phyloP scores from a whole-genome alignment of 2,329 filamentous ascomycete species.

The Ophiostoma perfectum region DNA sequence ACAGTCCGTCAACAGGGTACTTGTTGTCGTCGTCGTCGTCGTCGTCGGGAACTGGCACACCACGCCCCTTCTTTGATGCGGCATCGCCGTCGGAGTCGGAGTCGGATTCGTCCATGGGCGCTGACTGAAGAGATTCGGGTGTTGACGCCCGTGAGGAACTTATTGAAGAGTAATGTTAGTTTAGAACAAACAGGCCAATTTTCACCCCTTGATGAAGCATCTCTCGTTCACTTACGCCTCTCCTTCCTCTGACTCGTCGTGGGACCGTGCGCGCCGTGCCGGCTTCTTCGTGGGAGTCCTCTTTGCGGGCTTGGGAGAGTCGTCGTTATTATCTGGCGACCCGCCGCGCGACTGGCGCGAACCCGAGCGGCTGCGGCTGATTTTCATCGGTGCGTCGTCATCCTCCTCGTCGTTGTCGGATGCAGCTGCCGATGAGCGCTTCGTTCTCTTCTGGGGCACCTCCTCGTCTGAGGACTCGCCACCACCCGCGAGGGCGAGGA shows the following conservation, averaged over 20 bases:
- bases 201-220: too few species aligned
- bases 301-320: constrained; percentile 33
- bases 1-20: constrained; percentile 86
- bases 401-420: constrained; percentile 57
- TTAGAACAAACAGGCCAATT: neutral
- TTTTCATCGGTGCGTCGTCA: constrained; percentile 48
- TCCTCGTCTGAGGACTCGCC: constrained; percentile 58
- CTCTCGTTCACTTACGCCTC: constrained; percentile 61
- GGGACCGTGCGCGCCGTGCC: constrained; percentile 45
- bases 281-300: constrained; percentile 42
- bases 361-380: constrained; percentile 44
- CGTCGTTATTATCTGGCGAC: constrained; percentile 32
- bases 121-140: constrained; percentile 71
- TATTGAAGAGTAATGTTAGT: constrained; percentile 15
- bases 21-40: constrained; percentile 57
- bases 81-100: constrained; percentile 63
- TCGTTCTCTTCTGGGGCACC: constrained; percentile 35
- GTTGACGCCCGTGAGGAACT: constrained; percentile 68
- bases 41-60: constrained; percentile 17
- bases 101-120: constrained; percentile 84
- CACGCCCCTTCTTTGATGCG: constrained; percentile 29
- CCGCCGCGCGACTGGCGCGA: constrained; percentile 49
- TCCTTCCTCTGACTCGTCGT: constrained; percentile 61
- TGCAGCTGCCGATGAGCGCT: constrained; percentile 62
- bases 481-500: constrained; percentile 85